These are phyloP conservation scores for Avicennia marina DNA, from an alignment of 257 asterid genomes.

Conservation along the genomic window DNA sequence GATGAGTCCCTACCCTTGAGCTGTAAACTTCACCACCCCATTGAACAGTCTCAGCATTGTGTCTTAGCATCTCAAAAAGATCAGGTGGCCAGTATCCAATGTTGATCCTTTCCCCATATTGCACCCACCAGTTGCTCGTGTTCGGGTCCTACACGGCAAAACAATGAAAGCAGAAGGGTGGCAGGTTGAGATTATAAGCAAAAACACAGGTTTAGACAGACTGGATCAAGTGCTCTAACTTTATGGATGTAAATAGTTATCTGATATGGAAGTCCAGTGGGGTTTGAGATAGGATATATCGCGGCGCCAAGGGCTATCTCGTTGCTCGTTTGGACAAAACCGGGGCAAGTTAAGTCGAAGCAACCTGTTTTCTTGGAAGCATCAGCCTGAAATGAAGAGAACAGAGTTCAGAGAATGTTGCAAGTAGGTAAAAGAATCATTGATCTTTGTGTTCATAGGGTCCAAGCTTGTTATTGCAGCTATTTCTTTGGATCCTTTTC, in stretches of 20 bases:
- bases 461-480: too few relatives aligned
- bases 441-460: too few relatives aligned
- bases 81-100: slow-evolving; percentile 66
- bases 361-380: slow-evolving; percentile 54
- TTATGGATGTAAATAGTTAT: slow-evolving; percentile 45
- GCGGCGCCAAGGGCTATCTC: slow-evolving; percentile 70
- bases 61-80: slow-evolving; percentile 22
- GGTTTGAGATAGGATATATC: slow-evolving; percentile 52
- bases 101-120: slow-evolving; percentile 38
- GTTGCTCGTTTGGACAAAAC: slow-evolving; percentile 58
- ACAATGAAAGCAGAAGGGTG: too few relatives aligned
- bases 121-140: slow-evolving; percentile 65
- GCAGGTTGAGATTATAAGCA: not conserved
- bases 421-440: too few relatives aligned
- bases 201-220: not conserved
- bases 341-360: slow-evolving; percentile 67
- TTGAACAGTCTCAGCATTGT: slow-evolving; percentile 43
- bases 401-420: too few relatives aligned
- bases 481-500: too few relatives aligned
- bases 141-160: slow-evolving; percentile 31
- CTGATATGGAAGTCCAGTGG: slow-evolving; percentile 42
- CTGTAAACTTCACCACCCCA: slow-evolving; percentile 89
- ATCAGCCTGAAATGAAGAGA: slow-evolving; percentile 34
- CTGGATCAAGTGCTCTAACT: slow-evolving; percentile 22
- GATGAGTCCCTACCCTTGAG: slow-evolving; percentile 39